These are phyloP conservation scores for Periconia digitata DNA, from an alignment of 2,329 filamentous ascomycete species.

Conservation along the genomic window DNA sequence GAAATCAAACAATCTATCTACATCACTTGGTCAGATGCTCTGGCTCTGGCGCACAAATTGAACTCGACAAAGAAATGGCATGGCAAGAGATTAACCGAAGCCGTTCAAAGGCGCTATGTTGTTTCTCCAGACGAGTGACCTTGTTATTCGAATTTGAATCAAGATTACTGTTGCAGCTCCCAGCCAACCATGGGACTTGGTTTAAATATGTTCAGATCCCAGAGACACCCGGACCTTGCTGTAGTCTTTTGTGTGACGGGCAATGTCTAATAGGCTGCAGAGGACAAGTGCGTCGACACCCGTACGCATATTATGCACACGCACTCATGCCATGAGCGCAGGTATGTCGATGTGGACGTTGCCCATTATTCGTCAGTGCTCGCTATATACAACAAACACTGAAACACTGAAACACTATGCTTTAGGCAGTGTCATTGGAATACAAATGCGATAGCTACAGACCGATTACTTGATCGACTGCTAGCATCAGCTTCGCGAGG, in stretches of 20 bases:
- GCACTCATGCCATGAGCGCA: too few species aligned
- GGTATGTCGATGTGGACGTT: too few species aligned
- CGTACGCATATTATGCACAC: background rate
- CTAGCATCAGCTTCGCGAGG: constrained; percentile 14
- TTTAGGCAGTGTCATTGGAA: background rate
- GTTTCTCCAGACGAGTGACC: constrained; percentile 12
- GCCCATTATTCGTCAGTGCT: too few species aligned
- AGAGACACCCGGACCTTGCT: constrained; percentile 21
- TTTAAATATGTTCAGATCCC: constrained; percentile 18
- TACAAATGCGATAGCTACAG: background rate
- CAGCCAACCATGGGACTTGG: constrained; percentile 19
- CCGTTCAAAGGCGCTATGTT: constrained; percentile 11
- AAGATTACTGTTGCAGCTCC: constrained; percentile 22
- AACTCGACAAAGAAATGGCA: constrained; percentile 15
- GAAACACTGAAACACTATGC: too few species aligned
- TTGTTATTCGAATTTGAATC: constrained; percentile 18
- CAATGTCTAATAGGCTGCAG: constrained; percentile 7
- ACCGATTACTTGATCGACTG: constrained; percentile 7
- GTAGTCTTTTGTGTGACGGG: constrained; percentile 10
- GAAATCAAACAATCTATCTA: constrained; percentile 3
- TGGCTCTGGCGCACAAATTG: constrained; percentile 26
- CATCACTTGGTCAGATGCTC: constrained; percentile 11
- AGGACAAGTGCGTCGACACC: too few species aligned
- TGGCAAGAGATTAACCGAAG: constrained; percentile 24
- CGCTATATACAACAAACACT: too few species aligned